Base-by-base conservation (phyloP, 2,329 filamentous ascomycete species). In the Hypoxylon sp. region DNA sequence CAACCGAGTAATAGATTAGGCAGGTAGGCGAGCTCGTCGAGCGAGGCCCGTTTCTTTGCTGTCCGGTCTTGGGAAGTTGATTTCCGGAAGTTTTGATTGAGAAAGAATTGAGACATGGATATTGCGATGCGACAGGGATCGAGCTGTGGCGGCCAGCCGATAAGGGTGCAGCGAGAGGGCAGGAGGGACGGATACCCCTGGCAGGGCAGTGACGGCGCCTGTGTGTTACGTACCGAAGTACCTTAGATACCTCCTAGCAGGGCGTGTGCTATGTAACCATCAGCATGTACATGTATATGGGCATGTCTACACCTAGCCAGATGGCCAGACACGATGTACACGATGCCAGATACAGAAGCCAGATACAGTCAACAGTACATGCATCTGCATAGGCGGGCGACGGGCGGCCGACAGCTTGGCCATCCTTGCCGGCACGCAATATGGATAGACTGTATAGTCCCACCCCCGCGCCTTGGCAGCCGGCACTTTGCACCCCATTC, bases 361-460 rank as follows among this genome's bases (percentile, higher is more conserved):
- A 24, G 31, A 24, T 42, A 42, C 38, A 7, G 26, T 15, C n/a
- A 41, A 10, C 13, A 21, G 18, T 21, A 41, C 18, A 18, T 11
- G 21, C 18, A 18, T 13, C 13, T 24, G 38, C 18, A n/a, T n/a
- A n/a, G 13, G 17, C 17, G 18, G 27, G 21, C 13, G 13, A 43
- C 40, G 9, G n/a, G 13, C n/a, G 21, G 21, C 2, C 4, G 37
- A 40, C 31, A 33, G 40, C 40, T 48, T 55, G 58, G 52, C 4
- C 23, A 56, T 29, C 58, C 52, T 54, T 29, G 54, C 42, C 58
- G 49, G 38, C 35, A 54, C 20, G 48, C 53, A 65, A 64, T 66
- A 66, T 64, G 46, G 48, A 58, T 60, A 66, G 61, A 66, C 63
- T 60, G 59, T 60, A 64, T 61, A 54, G 54, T 64, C 55, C 46